phyloP scores from a whole-genome alignment of 371 early-diverging fungal species.

The Syncephalis fuscata region DNA sequence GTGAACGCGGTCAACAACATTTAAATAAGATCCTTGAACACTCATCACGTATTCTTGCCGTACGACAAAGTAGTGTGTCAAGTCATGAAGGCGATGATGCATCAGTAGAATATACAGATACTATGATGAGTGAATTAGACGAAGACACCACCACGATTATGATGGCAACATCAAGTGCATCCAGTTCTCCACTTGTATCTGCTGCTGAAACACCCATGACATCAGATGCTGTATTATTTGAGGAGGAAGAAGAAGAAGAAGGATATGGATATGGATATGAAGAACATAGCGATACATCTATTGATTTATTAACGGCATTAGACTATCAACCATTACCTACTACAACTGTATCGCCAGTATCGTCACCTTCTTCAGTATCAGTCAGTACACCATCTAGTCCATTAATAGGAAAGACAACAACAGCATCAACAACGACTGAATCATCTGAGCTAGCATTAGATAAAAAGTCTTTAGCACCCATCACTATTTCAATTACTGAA shows the following conservation, averaged over 20 bases:
- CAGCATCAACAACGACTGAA: too few species aligned
- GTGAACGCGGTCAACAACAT: conserved; percentile 33
- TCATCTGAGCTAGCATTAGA: too few species aligned
- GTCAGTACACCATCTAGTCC: not conserved
- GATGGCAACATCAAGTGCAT: too few species aligned
- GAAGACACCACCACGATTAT: too few species aligned
- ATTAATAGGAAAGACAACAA: not conserved
- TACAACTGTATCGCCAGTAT: not conserved
- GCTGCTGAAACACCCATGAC: too few species aligned
- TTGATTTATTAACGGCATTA: too few species aligned
- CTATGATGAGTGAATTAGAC: too few species aligned
- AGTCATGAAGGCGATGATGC: conserved; percentile 3
- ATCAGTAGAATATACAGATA: conserved; percentile 3
- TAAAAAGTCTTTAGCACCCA: conserved; percentile 28
- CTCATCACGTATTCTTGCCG: conserved; percentile 50
- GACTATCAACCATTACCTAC: not conserved
- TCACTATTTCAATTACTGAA: too few species aligned
- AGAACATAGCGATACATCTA: not conserved
- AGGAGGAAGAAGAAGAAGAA: conserved; percentile 4
- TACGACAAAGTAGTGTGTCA: conserved; percentile 28
- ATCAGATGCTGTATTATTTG: conserved; percentile 2
- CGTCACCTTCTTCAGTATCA: not conserved
- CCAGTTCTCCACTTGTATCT: too few species aligned
- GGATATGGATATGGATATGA: not conserved
- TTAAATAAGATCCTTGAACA: conserved; percentile 50